Evolutionary conservation across 2,329 filamentous ascomycete species (phyloP), one percentile per base, ranked within the genome.

Genomic region (Furcasterigmium sp.): DNA sequence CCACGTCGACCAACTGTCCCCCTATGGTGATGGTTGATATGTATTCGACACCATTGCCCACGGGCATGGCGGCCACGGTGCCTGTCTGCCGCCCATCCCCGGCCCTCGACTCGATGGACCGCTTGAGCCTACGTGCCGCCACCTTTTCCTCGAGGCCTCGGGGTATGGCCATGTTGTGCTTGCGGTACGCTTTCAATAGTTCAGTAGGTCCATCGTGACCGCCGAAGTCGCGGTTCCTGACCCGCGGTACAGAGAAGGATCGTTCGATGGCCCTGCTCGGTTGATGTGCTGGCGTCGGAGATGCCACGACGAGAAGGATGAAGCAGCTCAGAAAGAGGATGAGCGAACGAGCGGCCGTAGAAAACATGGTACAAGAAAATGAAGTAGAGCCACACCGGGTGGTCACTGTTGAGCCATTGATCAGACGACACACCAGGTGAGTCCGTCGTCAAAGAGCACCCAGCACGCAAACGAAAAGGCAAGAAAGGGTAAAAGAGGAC

Each of bases 1-100:
- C 79, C 58, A 89, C 65, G 55, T 81, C 78, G 45, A 89, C 55
- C 5, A 71, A 75, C 63, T 88, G 84, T 5, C 80, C 82, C 46
- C 85, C 85, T 49, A 89, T 76, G n/a, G 59, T 73, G 41, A 88
- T 80, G 0, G 82, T 82, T 1, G 81, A 76, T 11, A 91, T 72
- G 55, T 87, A 91, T 46, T 87, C 80, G 38, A 77, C 70, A 55
- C 86, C 85, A 52, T 82, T 79, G 36, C 74, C 64, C 49, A 82
- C 78, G 11, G 83, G 80, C 21, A 76, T 82, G 41, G 83, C 81
- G 23, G 76, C 67, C 41, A 87, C 86, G 32, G 73, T 62, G 38
- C 84, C 84, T 26, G 61, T 70, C 19, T 44, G 38, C 8, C 29
- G 45, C 37, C 46, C 43, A 28, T 47, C 49, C 13, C 25, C 41